Base-by-base conservation (phyloP, 306 rosid genomes). In the Gastrolobium villosum region DNA sequence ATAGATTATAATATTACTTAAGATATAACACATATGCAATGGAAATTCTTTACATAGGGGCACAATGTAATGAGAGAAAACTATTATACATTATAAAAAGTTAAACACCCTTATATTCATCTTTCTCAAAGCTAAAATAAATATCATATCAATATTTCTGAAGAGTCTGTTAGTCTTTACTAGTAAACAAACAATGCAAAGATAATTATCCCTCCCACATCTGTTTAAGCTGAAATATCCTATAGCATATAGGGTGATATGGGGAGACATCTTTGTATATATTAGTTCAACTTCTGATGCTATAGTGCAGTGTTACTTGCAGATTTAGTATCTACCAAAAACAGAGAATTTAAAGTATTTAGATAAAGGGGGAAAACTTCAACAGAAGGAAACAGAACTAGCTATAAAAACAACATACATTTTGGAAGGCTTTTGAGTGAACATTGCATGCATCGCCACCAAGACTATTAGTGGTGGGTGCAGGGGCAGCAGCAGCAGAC, bases 341-440 rank as follows among this genome's bases (percentile, higher is more conserved):
- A 52, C 45, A 7, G 1, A 10, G 2, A 10, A 50, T n/a, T 49
- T 68, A 28, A 70, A 70, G 4, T 7, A 26, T 4, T 4, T 46
- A 2, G 6, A 48, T 5, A 32, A 2, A 56, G 40, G 7, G 20
- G 35, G 7, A 6, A 20, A 15, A 35, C 2, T n/a, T 52, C 15
- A 69, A 74, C n/a, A 59, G 4, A 40, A 7, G 2, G 31, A 15
- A 11, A 71, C 46, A 56, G 32, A 64, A 41, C 31, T 4, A 13
- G 48, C 15, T 13, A n/a, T 45, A 45, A 69, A 8, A 37, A 43
- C 5, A 46, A 32, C 93, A 11, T 88, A 90, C 97, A 84, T 92
- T 90, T 53, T 85, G 90, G 70, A 92, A 92, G 11, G 93, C 87
- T 86, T 83, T 90, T 37, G 87, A 49, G 41, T 88, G 93, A 55